phyloP scores from a whole-genome alignment of 768 basidiomycete species.

The Psilocybe sp. region DNA sequence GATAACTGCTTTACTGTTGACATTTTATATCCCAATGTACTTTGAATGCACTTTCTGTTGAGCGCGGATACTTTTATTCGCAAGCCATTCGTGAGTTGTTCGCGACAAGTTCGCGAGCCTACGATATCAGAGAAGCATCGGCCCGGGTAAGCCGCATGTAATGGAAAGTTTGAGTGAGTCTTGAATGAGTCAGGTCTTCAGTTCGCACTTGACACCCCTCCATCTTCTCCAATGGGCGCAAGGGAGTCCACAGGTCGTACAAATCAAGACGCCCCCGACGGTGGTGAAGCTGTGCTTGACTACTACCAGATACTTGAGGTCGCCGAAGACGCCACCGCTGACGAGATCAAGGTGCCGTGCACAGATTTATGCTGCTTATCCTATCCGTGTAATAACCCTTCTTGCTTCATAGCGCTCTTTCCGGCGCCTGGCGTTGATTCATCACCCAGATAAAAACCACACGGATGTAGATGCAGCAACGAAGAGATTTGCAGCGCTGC shows the following conservation, averaged over 20 bases:
- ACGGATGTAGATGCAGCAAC: constrained; percentile 85
- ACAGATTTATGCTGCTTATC: not conserved
- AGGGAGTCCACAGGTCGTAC: constrained; percentile 53
- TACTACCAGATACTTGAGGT: constrained; percentile 85
- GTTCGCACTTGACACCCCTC: not conserved
- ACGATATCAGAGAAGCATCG: too few relatives aligned
- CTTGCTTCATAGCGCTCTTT: constrained; percentile 62
- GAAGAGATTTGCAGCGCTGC: constrained; percentile 79
- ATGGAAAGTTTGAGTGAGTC: too few relatives aligned
- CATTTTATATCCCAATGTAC: too few relatives aligned
- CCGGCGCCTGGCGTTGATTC: constrained; percentile 76
- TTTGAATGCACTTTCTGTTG: too few relatives aligned
- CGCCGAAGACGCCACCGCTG: constrained; percentile 75
- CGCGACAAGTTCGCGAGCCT: too few relatives aligned
- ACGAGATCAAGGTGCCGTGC: constrained; percentile 78
- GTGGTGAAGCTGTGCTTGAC: constrained; percentile 38
- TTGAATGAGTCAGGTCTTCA: too few relatives aligned
- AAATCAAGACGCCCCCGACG: constrained; percentile 12
- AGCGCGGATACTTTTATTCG: too few relatives aligned
- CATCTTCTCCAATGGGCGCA: constrained; percentile 55
- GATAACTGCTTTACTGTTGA: too few relatives aligned
- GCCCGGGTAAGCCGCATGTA: too few relatives aligned
- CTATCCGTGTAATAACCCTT: constrained; percentile 2
- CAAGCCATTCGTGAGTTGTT: too few relatives aligned
- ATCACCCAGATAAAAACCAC: constrained; percentile 87